Evolutionary conservation across 2,329 filamentous ascomycete species (phyloP), one percentile per base, ranked within the genome.

Genomic region (Apiospora sp.): DNA sequence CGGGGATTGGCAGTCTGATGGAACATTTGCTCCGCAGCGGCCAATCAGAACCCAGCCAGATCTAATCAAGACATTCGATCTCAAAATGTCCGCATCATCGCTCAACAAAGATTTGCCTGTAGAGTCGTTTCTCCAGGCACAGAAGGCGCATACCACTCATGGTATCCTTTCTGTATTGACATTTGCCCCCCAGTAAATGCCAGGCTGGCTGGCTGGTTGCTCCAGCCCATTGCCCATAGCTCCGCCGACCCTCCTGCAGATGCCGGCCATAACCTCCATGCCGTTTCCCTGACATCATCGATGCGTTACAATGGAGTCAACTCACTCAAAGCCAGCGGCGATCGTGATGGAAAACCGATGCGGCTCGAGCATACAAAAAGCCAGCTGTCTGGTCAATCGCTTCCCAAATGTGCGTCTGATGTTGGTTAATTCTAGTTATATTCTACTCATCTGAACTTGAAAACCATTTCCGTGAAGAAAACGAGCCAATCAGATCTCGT

Each of bases 61-160:
- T 68, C 68, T 54, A 70, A 70, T 58, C 68, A 51, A 70, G 46
- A 70, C 46, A 37, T 34, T n/a, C 44, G 46, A 43, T 51, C 37
- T 70, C 6, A 16, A 49, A 43, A 54, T 70, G 68, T 70, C 68
- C 68, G 68, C 68, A 70, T 70, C 68, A 70, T 70, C 46, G 68
- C 49, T 58, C 34, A 30, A 46, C 67, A 44, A 68, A 64, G 58
- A n/a, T 22, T 37, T 64, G 58, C 58, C 30, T n/a, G 19, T 19
- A 10, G 19, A 64, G 58, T 14, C 19, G 19, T 41, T 41, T n/a
- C 30, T 10, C 37, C 34, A 3, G 19, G 19, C 34, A 64, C n/a
- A 12, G 19, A 8, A 64, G 54, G 19, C 58, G 34, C 58, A 41
- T 61, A 19, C 7, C 16, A 22, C 54, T 14, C 27, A n/a, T 48